Evolutionary conservation across 805 yeast genomes (phyloP).

Genomic region (Wickerhamiella cacticola): DNA sequence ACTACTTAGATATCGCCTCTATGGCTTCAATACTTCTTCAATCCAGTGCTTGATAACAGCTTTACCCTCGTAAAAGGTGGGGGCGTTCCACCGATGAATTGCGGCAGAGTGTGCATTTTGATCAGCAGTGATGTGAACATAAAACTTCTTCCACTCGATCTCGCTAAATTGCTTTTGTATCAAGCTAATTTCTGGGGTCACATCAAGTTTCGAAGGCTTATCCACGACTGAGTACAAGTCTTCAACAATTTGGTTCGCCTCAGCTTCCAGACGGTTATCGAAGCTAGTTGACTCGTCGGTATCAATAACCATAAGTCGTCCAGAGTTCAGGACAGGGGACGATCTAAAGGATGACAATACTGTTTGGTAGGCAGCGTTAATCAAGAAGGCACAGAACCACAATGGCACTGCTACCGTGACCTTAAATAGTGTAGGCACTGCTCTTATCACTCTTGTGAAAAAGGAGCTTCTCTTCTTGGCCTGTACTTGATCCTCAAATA

Average conservation of each 20-base stretch:
- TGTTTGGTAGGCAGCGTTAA: slow-evolving; percentile 35
- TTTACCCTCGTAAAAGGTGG: slow-evolving; percentile 57
- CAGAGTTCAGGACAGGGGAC: slow-evolving; percentile 4
- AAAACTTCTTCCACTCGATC: slow-evolving; percentile 57
- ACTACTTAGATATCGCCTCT: background rate
- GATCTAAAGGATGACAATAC: slow-evolving; percentile 32
- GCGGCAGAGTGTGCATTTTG: slow-evolving; percentile 71
- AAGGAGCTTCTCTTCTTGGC: background rate
- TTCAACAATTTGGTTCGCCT: slow-evolving; percentile 23
- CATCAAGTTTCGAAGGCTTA: slow-evolving; percentile 13
- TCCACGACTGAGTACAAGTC: slow-evolving; percentile 16
- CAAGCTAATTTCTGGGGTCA: slow-evolving; percentile 33
- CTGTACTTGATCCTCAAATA: background rate
- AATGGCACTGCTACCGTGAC: slow-evolving; percentile 47
- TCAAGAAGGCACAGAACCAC: slow-evolving; percentile 48
- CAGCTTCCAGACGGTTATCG: slow-evolving; percentile 16
- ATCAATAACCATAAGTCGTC: background rate
- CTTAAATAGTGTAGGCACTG: slow-evolving; percentile 23
- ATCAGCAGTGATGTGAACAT: slow-evolving; percentile 55
- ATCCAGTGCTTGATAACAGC: slow-evolving; percentile 55
- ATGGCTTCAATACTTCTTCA: slow-evolving; percentile 30
- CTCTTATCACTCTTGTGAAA: background rate
- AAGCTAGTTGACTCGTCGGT: background rate
- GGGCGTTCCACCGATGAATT: slow-evolving; percentile 48
- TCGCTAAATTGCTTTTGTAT: slow-evolving; percentile 48